A percentile compares a stretch with the other conserved stretches of the same genome.
Conservation (phyloP, 176 grass and related monocot genomes). For the Dactylis glomerata region DNA sequence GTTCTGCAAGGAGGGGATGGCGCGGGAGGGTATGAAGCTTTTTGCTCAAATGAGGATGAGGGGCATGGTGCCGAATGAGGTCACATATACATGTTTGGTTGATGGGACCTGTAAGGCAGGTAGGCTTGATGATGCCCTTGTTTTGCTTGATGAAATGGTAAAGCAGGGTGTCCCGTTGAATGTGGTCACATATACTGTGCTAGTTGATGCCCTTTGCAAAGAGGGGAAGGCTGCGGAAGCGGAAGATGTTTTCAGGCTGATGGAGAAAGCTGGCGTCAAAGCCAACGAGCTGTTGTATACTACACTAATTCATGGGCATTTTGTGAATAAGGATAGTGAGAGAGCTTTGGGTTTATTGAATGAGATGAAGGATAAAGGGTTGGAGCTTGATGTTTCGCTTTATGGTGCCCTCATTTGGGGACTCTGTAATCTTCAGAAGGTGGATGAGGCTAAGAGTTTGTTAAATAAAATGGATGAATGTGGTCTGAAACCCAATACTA, state of each 20-base stretch:
- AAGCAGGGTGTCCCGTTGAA: constrained; percentile 58
- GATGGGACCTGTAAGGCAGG: constrained; percentile 81
- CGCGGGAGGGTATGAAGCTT: constrained; percentile 76
- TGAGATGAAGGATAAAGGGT: constrained; percentile 80
- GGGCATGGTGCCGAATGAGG: constrained; percentile 81
- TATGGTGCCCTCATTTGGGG: constrained; percentile 90
- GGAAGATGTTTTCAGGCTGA: constrained; percentile 58
- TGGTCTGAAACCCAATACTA: constrained; percentile 71
- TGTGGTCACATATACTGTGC: constrained; percentile 69
- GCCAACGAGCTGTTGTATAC: constrained; percentile 71
- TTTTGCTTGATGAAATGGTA: constrained; percentile 86
- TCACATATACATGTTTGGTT: constrained; percentile 83
- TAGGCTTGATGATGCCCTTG: constrained; percentile 59
- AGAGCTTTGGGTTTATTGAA: constrained; percentile 58
- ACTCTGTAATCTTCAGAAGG: constrained; percentile 74
- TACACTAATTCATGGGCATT: constrained; percentile 77
- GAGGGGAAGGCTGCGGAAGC: constrained; percentile 65
- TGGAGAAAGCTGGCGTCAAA: constrained; percentile 50
- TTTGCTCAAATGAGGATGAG: constrained; percentile 84
- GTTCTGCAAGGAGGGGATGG: constrained; percentile 92
- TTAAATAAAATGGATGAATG: constrained; percentile 67
- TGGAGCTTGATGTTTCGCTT: constrained; percentile 68
- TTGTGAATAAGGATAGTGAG: constrained; percentile 61
- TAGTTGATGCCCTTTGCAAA: constrained; percentile 89
- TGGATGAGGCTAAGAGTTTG: constrained; percentile 83